Conservation (phyloP, 345 rosid genomes). For the Populus deltoides region DNA sequence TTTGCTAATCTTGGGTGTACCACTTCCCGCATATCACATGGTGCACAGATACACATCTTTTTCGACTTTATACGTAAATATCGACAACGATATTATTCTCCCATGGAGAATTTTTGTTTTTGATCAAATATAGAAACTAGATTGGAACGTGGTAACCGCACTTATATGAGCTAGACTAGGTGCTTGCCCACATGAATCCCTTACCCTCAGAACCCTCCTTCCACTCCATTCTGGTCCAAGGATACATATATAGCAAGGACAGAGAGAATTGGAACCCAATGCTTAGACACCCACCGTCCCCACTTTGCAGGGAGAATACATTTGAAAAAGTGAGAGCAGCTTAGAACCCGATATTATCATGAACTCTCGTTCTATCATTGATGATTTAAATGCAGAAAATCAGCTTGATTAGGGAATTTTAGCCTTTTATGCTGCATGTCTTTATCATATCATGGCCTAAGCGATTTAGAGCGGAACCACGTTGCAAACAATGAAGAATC, state of each 20-base stretch:
- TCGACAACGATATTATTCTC: slow-evolving; percentile 19
- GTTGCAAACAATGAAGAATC: slow-evolving; percentile 20
- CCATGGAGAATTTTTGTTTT: slow-evolving; percentile 22
- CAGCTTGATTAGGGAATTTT: slow-evolving; percentile 14
- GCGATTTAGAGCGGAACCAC: slow-evolving; percentile 22
- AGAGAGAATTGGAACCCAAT: background rate
- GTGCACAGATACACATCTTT: slow-evolving; percentile 25
- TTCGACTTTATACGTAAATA: slow-evolving; percentile 21
- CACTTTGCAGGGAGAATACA: background rate
- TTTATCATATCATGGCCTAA: background rate
- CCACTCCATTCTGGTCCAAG: background rate
- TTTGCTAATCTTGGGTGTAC: slow-evolving; percentile 18
- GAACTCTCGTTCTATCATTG: background rate
- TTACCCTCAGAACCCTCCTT: background rate
- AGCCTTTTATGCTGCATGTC: background rate
- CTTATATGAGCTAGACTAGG: slow-evolving; percentile 1
- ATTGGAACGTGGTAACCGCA: slow-evolving; percentile 23
- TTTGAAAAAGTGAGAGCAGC: background rate
- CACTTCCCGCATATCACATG: slow-evolving; percentile 30
- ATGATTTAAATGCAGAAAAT: background rate
- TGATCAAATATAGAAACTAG: slow-evolving; percentile 27
- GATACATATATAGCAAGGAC: background rate
- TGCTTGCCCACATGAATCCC: background rate
- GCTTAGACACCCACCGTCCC: background rate
- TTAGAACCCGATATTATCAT: background rate